Conservation (phyloP, 495 filamentous ascomycete genomes). For the Lentithecium fluviatile region DNA sequence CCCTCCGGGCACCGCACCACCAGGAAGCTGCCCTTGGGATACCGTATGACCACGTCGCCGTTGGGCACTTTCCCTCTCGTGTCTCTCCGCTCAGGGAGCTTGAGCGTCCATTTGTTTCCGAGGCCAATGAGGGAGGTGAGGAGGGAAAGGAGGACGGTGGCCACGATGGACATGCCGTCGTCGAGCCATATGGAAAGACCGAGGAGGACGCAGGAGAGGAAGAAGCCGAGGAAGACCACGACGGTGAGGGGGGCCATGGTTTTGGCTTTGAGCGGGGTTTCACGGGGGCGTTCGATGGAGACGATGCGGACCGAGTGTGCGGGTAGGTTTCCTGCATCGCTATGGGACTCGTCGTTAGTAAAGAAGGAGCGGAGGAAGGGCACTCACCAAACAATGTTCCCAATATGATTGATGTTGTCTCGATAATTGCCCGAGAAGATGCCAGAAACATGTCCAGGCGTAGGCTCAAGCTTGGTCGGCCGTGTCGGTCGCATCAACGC, state of each 20-base stretch:
- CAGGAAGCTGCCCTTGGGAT: conserved; percentile 44
- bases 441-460: conserved; percentile 37
- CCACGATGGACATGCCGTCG: conserved; percentile 48
- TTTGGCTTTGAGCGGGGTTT: conserved; percentile 36
- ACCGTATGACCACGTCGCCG: conserved; percentile 45
- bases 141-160: conserved; percentile 46
- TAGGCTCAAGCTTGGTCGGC: conserved; percentile 36
- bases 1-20: conserved; percentile 44
- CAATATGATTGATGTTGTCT: conserved; percentile 42
- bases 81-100: conserved; percentile 33
- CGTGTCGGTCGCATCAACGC: conserved; percentile 40
- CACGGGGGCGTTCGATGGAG: conserved; percentile 37
- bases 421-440: conserved; percentile 42
- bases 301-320: conserved; percentile 47
- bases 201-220: conserved; percentile 44
- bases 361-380: neutral
- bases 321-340: conserved; percentile 36
- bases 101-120: conserved; percentile 47
- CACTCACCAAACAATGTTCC: conserved; percentile 43
- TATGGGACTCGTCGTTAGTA: conserved; percentile 3
- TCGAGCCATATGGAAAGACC: conserved; percentile 39
- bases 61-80: conserved; percentile 18
- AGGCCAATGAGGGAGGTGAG: conserved; percentile 49
- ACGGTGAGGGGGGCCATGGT: conserved; percentile 42
- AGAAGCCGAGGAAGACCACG: conserved; percentile 43